These are phyloP conservation scores for Globisporangium radiosum DNA, from an alignment of 352 stramenopile genomes.

Conservation along the genomic window DNA sequence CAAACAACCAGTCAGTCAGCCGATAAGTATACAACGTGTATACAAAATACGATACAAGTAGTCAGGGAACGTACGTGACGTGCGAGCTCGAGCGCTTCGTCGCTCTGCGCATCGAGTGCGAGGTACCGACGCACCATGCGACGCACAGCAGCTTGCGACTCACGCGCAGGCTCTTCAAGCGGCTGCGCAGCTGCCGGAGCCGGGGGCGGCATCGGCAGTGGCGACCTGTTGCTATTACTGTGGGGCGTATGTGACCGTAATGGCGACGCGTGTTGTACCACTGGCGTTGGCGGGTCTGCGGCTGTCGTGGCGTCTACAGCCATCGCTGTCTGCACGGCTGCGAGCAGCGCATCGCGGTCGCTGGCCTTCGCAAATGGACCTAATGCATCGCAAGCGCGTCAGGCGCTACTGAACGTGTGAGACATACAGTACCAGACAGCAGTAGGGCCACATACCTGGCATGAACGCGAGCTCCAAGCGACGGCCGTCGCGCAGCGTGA, in stretches of 20 bases:
- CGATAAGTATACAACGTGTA: neutral
- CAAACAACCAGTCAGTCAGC: neutral
- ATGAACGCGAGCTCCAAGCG: slow-evolving; percentile 60
- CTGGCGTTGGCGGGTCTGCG: too few relatives aligned
- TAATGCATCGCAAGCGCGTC: neutral
- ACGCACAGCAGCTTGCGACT: slow-evolving; percentile 16
- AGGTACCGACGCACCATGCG: slow-evolving; percentile 38
- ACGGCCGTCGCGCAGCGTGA: slow-evolving; percentile 24
- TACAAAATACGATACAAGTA: neutral
- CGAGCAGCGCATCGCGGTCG: slow-evolving; percentile 43
- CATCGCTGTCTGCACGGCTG: slow-evolving; percentile 12
- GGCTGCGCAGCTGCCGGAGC: too few relatives aligned
- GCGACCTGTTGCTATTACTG: too few relatives aligned
- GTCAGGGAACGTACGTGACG: slow-evolving; percentile 12
- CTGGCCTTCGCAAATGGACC: slow-evolving; percentile 23
- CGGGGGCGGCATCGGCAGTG: too few relatives aligned
- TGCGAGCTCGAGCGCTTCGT: slow-evolving; percentile 34
- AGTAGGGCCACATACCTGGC: slow-evolving; percentile 22
- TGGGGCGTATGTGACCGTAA: too few relatives aligned
- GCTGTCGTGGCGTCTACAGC: neutral
- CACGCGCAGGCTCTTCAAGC: too few relatives aligned
- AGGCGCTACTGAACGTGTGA: too few relatives aligned
- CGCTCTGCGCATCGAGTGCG: slow-evolving; percentile 26
- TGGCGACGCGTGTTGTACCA: too few relatives aligned
- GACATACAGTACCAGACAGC: too few relatives aligned